Base-by-base conservation (phyloP, 768 basidiomycete genomes). In the Nidularia pulvinata region DNA sequence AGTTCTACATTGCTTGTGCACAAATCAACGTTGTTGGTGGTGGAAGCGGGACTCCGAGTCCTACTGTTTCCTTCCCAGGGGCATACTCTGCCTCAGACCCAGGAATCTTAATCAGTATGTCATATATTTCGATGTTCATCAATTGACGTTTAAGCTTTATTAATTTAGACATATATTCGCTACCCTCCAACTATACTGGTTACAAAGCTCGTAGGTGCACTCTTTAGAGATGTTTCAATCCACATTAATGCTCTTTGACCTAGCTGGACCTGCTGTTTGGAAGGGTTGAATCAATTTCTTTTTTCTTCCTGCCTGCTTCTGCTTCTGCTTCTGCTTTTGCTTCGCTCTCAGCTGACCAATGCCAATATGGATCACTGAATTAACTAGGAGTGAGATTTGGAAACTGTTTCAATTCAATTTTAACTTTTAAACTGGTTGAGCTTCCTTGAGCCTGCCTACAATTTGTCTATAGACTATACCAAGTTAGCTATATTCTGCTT, bases 1-100 rank as follows among this genome's bases (percentile, higher is more conserved):
- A 73, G 67, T 66, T 70, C 57, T 74, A 74, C 49, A 60, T 74
- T 48, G 65, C 61, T n/a, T 74, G 72, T 51, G 72, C 69, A 5
- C 70, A 72, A 42, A 63, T 74, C 55, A 71, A 69, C 19, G 65
- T 72, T 45, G 63, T 69, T 14, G 61, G 63, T 33, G 70, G 70
- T 25, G 70, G 70, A 9, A 62, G 48, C 33, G 71, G 71, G 22
- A 55, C 47, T 1, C 69, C 69, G 11, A 53, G 57, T n/a, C 71
- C 71, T 10, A 57, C 60, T 4, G 69, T 70, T 1, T 67, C 69
- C 10, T 70, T 72, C 61, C 71, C 71, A 66, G 66, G 63, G 46
- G 70, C 64, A 42, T 71, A 71, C 50, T 65, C 66, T 9, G 64
- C 64, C 4, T 62, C 57, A 19, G 69, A 72, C 48, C 69, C 69